A percentile compares a stretch with the other conserved stretches of the same genome.
Conservation (phyloP, 2,329 filamentous ascomycete species). For the Rachicladosporium sp. region DNA sequence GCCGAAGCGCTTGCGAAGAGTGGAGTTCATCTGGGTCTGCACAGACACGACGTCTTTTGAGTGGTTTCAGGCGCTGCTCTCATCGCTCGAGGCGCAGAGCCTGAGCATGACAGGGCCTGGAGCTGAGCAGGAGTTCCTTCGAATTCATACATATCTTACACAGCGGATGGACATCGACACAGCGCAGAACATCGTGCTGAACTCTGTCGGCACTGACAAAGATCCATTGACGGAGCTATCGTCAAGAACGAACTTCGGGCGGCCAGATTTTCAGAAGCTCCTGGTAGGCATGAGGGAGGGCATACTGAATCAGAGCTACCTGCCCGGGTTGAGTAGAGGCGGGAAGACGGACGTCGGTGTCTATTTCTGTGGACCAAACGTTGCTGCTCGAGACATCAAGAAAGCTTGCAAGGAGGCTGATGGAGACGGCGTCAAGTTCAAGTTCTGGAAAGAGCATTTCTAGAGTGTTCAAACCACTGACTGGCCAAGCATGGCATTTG, state of each 20-base stretch:
- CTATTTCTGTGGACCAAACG: conserved; percentile 90
- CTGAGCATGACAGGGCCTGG: conserved; percentile 44
- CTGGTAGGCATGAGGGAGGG: conserved; percentile 79
- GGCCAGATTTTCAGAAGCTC: conserved; percentile 74
- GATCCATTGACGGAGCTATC: conserved; percentile 90
- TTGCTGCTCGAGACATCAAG: conserved; percentile 69
- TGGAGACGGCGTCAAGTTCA: conserved; percentile 72
- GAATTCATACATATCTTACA: conserved; percentile 96
- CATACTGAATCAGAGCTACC: conserved; percentile 72
- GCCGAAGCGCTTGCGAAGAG: conserved; percentile 74
- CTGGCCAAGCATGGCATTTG: too few species aligned
- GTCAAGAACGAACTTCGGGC: conserved; percentile 83
- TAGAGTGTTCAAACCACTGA: conserved; percentile 10
- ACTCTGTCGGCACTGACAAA: conserved; percentile 75
- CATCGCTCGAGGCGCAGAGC: conserved; percentile 79
- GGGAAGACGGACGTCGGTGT: conserved; percentile 79
- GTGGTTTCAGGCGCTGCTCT: conserved; percentile 94
- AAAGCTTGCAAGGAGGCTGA: conserved; percentile 63
- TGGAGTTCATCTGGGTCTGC: conserved; percentile 99
- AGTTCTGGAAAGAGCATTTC: conserved; percentile 96
- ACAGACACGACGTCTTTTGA: conserved; percentile 92
- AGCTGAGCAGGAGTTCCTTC: conserved; percentile 68
- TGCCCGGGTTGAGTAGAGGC: conserved; percentile 56
- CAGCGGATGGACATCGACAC: conserved; percentile 87
- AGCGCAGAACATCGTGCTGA: conserved; percentile 91